Evolutionary conservation across 1,139 yeast genomes (phyloP), one percentile per base, ranked within the genome.

Genomic region (Hyphopichia buzzinii): DNA sequence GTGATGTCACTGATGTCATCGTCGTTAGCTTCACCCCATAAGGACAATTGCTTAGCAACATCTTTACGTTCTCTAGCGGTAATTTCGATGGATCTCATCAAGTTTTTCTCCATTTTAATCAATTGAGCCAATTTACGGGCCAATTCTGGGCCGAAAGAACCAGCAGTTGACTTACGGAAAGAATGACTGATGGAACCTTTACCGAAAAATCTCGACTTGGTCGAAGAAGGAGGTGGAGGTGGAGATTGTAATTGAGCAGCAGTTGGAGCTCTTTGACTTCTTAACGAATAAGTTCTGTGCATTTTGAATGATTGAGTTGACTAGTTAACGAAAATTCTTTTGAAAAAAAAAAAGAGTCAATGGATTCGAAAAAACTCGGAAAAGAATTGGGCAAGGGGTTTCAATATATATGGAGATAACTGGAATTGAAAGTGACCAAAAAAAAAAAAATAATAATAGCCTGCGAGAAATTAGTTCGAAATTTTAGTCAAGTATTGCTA

Each of bases 11-110:
- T 76, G 39, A 86, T 87, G 55, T 84, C 92, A 57, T 84, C 94
- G 55, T 84, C 94, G 54, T 85, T 84, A 49, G 77, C 81, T 54
- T 81, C 87, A 68, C 95, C 95, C 95, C 95, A 86, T 40, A 80
- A 57, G 19, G 89, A 81, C 58, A 85, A 72, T 66, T 85, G 94
- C 64, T 81, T 82, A 41, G 95, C 95, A 49, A 85, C 90, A 46
- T 81, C 85, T 62, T 84, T 79, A 64, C 92, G 77, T 68, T 84
- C 94, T 44, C 78, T 72, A 39, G 92, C 83, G 41, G 85, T 84
- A 46, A 82, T 71, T 63, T 85, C 95, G 57, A 84, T 72, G 39
- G 89, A 78, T 64, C 90, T 76, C 81, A 84, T 77, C 52, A 84
- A 81, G 55, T 81, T 81, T 68, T 85, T 85, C 65, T 85, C 94